These are phyloP conservation scores for Daedaleopsis nitida DNA, from an alignment of 768 basidiomycete species.

Conservation along the genomic window DNA sequence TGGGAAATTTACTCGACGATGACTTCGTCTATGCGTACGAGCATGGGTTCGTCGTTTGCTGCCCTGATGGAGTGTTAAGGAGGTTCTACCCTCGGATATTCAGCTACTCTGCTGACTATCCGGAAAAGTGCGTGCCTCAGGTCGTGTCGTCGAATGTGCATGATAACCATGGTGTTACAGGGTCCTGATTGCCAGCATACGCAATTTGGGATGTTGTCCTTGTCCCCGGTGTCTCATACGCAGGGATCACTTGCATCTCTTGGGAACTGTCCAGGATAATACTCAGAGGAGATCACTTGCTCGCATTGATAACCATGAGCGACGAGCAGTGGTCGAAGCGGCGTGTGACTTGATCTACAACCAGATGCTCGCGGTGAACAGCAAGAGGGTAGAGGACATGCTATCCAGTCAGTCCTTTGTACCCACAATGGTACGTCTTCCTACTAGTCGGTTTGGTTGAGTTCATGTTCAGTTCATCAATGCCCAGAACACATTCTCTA, in stretches of 20 bases:
- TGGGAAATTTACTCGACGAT: slow-evolving; percentile 18
- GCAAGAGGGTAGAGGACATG: background rate
- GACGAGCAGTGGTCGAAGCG: slow-evolving; percentile 36
- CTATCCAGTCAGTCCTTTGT: background rate
- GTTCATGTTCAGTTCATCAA: slow-evolving; percentile 33
- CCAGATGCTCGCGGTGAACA: background rate
- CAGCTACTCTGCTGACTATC: background rate
- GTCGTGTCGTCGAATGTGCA: slow-evolving; percentile 24
- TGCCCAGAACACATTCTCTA: slow-evolving; percentile 38
- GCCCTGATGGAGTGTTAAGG: too few relatives aligned
- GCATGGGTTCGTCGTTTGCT: too few relatives aligned
- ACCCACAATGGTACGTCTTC: background rate
- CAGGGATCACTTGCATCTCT: slow-evolving; percentile 28
- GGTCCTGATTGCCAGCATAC: slow-evolving; percentile 37
- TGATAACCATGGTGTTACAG: background rate
- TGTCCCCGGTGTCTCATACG: slow-evolving; percentile 41
- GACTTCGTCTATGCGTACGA: too few relatives aligned
- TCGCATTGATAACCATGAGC: background rate
- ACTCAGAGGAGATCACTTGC: background rate
- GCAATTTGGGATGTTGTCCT: slow-evolving; percentile 41
- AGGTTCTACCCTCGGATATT: too few relatives aligned
- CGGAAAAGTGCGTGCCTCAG: background rate
- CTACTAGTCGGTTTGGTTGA: slow-evolving; percentile 33
- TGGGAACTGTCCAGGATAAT: slow-evolving; percentile 28
- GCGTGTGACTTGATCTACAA: slow-evolving; percentile 26